Conservation (phyloP, 2,329 filamentous ascomycete species). For the Claviceps paspali region DNA sequence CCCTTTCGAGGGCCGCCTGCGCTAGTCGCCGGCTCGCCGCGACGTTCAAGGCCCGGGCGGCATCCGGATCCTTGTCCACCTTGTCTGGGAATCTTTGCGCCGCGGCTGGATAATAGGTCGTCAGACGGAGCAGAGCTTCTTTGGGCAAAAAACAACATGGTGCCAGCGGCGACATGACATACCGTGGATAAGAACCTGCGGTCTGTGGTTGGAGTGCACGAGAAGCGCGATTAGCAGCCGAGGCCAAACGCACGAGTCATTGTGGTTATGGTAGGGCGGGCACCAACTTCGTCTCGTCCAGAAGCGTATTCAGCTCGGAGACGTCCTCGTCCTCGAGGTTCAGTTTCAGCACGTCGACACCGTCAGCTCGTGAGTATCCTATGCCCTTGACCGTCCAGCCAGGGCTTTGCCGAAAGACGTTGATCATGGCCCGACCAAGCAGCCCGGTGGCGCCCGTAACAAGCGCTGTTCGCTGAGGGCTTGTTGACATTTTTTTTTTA, state of each 20-base stretch:
- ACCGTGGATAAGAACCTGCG: conserved; percentile 72
- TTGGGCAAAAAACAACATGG: not conserved
- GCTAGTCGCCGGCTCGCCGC: conserved; percentile 54
- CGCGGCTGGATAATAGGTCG: conserved; percentile 45
- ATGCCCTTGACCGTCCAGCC: conserved; percentile 57
- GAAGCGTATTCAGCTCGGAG: conserved; percentile 28
- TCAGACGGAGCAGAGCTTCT: too few relatives aligned
- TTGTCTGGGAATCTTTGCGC: conserved; percentile 81
- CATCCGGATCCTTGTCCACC: conserved; percentile 65
- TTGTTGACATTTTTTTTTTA: not conserved
- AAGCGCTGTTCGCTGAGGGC: conserved; percentile 35
- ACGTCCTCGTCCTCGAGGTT: conserved; percentile 28
- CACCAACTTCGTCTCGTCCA: conserved; percentile 41
- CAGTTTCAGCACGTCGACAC: conserved; percentile 48
- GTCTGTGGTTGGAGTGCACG: conserved; percentile 28
- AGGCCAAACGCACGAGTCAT: not conserved
- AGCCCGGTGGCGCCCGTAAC: conserved; percentile 77
- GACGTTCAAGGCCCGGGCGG: conserved; percentile 60
- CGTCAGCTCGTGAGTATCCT: conserved; percentile 58
- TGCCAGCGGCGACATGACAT: conserved; percentile 12
- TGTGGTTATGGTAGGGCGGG: not conserved
- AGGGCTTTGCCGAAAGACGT: conserved; percentile 42
- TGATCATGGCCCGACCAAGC: conserved; percentile 63
- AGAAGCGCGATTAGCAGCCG: not conserved
- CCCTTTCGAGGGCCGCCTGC: conserved; percentile 44